Percentiles rank a stretch among this genome's conserved stretches.
Evolutionary conservation across 2,329 filamentous ascomycete species (phyloP).

Genomic region (Penicillium vulpinum): DNA sequence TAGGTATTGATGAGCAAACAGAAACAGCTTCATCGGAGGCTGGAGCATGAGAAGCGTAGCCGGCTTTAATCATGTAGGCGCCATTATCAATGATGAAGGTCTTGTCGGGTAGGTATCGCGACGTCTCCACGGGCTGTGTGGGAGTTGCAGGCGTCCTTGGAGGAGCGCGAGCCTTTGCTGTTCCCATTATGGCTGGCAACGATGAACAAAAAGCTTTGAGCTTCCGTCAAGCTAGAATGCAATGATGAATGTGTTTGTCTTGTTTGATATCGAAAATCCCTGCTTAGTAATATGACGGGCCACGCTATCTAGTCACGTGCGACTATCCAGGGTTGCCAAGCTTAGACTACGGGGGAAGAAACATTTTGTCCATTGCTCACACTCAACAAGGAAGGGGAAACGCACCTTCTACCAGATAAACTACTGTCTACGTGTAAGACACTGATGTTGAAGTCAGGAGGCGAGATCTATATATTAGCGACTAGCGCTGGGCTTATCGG

Average conservation of each 20-base stretch:
- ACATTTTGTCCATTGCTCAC: neutral
- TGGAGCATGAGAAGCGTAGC: slow-evolving; percentile 58
- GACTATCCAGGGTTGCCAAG: neutral
- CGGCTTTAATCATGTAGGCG: slow-evolving; percentile 86
- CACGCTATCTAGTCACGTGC: neutral
- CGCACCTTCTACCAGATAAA: neutral
- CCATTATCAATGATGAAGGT: slow-evolving; percentile 95
- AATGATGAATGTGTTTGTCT: slow-evolving; percentile 18
- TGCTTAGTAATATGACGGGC: neutral
- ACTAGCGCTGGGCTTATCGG: neutral
- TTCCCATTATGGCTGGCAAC: slow-evolving; percentile 28
- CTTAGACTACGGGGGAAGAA: neutral
- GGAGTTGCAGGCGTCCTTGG: slow-evolving; percentile 54
- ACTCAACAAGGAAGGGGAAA: neutral
- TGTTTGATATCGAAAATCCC: slow-evolving; percentile 13
- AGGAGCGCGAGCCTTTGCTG: slow-evolving; percentile 37
- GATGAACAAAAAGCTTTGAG: slow-evolving; percentile 3
- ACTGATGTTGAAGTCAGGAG: neutral
- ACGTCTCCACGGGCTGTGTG: slow-evolving; percentile 38
- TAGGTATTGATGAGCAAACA: slow-evolving; percentile 71
- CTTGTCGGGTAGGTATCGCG: slow-evolving; percentile 52
- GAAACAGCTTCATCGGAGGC: slow-evolving; percentile 40
- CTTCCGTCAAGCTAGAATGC: slow-evolving; percentile 5
- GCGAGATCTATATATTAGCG: neutral
- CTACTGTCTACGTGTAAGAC: neutral